Percentiles rank a stretch among this genome's conserved stretches.
Evolutionary conservation across 129 eudicot species (phyloP).

Genomic region (Chrysanthemum lavandulifolium): DNA sequence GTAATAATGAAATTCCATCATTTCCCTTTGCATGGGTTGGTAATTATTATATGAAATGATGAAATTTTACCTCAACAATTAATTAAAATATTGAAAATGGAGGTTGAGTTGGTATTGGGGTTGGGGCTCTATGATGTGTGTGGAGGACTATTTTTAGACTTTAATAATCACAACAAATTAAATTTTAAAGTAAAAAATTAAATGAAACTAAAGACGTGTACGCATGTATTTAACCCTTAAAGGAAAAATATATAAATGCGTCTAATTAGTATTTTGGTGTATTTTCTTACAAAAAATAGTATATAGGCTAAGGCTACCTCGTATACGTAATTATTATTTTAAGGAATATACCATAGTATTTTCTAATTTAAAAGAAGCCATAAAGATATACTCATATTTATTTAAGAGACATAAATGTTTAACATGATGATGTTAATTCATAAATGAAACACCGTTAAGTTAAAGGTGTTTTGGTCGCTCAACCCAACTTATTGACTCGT

Average conservation of each 20-base stretch:
- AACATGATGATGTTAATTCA: no score
- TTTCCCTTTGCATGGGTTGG: constrained; percentile 48
- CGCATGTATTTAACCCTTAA: constrained; percentile 5
- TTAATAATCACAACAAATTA: not conserved
- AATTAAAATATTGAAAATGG: constrained; percentile 27
- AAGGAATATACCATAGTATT: no score
- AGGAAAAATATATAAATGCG: not conserved
- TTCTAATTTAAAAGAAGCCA: no score
- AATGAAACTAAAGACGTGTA: not conserved
- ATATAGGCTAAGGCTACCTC: no score
- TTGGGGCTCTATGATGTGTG: constrained; percentile 45
- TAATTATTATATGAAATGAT: constrained; percentile 45
- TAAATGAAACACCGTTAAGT: no score
- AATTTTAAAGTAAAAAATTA: not conserved
- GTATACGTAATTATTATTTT: no score
- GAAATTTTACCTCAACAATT: constrained; percentile 33
- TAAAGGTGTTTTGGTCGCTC: no score
- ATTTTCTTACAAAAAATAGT: no score
- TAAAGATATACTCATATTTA: no score
- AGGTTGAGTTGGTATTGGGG: constrained; percentile 35
- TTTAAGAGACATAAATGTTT: no score
- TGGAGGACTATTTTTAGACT: constrained; percentile 16
- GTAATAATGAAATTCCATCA: constrained; percentile 44
- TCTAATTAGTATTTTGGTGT: no score
- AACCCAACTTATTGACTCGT: no score